Percentiles rank a stretch among this genome's conserved stretches.
Conservation (phyloP, 2,329 filamentous ascomycete species). For the Epicoccum nigrum region DNA sequence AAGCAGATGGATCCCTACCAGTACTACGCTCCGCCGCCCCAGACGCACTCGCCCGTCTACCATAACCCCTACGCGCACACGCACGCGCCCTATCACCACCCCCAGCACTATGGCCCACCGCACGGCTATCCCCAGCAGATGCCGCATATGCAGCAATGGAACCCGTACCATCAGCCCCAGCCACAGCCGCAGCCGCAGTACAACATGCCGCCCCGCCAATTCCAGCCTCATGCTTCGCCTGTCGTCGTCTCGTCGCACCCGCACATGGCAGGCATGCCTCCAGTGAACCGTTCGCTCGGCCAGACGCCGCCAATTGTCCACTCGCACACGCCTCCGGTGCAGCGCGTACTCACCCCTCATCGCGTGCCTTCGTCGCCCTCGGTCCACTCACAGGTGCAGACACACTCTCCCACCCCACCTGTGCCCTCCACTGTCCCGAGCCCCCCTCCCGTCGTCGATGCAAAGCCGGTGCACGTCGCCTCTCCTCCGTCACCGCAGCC, state of each 20-base stretch:
- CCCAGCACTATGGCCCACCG: constrained; percentile 49
- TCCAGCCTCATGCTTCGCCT: constrained; percentile 50
- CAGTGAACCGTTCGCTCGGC: constrained; percentile 47
- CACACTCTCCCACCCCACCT: constrained; percentile 42
- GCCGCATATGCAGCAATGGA: constrained; percentile 49
- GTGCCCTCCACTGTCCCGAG: constrained; percentile 25
- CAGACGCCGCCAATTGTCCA: constrained; percentile 48
- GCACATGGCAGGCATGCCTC: constrained; percentile 56
- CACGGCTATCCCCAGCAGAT: constrained; percentile 43
- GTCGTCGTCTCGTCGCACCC: constrained; percentile 55
- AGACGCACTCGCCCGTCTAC: constrained; percentile 47
- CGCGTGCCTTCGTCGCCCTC: constrained; percentile 45
- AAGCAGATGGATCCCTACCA: constrained; percentile 46
- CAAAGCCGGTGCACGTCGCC: constrained; percentile 23
- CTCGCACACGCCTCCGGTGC: constrained; percentile 43
- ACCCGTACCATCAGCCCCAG: constrained; percentile 45
- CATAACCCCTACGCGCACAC: constrained; percentile 47
- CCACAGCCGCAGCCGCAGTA: constrained; percentile 25
- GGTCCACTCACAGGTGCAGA: constrained; percentile 41
- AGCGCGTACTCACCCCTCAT: constrained; percentile 40
- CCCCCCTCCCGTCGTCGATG: constrained; percentile 15
- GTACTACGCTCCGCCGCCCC: constrained; percentile 44
- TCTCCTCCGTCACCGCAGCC: constrained; percentile 30
- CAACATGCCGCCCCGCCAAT: constrained; percentile 47
- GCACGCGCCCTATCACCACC: constrained; percentile 45